These are phyloP conservation scores for Eutreptiella sp. DNA, from an alignment of 208 protist species.

Conservation along the genomic window DNA sequence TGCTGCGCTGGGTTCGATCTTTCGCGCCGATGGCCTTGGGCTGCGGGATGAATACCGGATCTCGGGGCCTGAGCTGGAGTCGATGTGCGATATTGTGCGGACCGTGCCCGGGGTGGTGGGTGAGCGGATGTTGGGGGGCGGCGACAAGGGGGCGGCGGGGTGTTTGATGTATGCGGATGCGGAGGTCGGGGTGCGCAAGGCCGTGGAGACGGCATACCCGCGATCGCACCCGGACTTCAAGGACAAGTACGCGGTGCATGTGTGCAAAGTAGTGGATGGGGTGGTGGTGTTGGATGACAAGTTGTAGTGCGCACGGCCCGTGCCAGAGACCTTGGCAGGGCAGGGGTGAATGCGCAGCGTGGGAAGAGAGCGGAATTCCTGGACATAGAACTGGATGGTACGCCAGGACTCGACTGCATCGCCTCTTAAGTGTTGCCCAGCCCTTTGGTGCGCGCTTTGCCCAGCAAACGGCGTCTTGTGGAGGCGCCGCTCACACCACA, in stretches of 20 bases:
- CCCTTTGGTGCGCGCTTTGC: no score
- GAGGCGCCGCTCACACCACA: no score
- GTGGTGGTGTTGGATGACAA: no score
- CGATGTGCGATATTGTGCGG: conserved; percentile 30
- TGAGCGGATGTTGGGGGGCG: conserved; percentile 31
- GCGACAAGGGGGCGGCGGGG: conserved; percentile 33
- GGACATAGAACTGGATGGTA: no score
- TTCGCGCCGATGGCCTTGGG: conserved; percentile 26
- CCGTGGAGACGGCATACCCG: conserved; percentile 23
- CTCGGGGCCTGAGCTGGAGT: conserved; percentile 31
- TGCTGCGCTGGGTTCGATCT: conserved; percentile 16
- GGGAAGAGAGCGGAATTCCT: no score
- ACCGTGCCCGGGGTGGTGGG: conserved; percentile 25
- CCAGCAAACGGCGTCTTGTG: no score
- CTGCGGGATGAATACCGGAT: conserved; percentile 29
- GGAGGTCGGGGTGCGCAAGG: conserved; percentile 15
- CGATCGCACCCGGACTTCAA: conserved; percentile 24
- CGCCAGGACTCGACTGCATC: no score
- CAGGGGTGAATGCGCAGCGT: no score
- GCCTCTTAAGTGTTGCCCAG: no score
- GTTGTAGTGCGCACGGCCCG: no score
- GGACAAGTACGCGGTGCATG: conserved; percentile 29
- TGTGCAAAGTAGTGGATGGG: conserved; percentile 18
- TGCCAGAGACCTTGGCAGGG: no score
- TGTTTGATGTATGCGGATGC: conserved; percentile 22